Evolutionary conservation across 1,139 yeast species (phyloP), one percentile per base, ranked within the genome.

Genomic region (Suhomyces wounanorum): DNA sequence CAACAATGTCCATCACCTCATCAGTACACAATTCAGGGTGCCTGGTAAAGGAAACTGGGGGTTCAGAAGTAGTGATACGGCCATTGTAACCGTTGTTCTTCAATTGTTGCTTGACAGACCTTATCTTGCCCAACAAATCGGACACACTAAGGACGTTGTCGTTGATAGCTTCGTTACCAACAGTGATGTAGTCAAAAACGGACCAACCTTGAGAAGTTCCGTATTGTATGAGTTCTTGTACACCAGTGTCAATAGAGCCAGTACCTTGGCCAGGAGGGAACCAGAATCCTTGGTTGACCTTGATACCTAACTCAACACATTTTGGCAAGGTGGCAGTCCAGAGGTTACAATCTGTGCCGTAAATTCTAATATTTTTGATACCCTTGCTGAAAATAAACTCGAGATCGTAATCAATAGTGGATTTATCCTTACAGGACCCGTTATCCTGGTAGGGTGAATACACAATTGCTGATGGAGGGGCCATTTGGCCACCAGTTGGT

Each of bases 221-320:
- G 64, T 80, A 78, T 47, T 72, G 70, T 50, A 89, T 79, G 45
- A 91, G 63, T 31, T 73, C 82, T 25, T 66, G 53, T 38, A 89
- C 83, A 47, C 82, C 77, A 48, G 60, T 68, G 65, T 89, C 91
- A 55, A 89, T 81, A 3, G 92, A 84, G 59, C 83, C 82, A 37
- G 78, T 84, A 57, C 96, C 96, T 14, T 63, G 73, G 31, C 72
- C 59, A 35, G 72, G 66, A 16, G 70, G 57, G 59, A 91, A 84
- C 94, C 95, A 91, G 69, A 91, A 80, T 41, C 97, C 97, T 75
- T 89, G 97, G 67, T 88, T 87, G 47, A 91, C 83, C 44, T 72
- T 82, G 48, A 91, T 67, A 2, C 96, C 96, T 47, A 87, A 70
- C 11, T 68, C 52, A n/a, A 65, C 62, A 55, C 87, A 81, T 46